Evolutionary conservation across 441 rosid genomes (phyloP).

Genomic region (Euphorbia schlechtendalii): DNA sequence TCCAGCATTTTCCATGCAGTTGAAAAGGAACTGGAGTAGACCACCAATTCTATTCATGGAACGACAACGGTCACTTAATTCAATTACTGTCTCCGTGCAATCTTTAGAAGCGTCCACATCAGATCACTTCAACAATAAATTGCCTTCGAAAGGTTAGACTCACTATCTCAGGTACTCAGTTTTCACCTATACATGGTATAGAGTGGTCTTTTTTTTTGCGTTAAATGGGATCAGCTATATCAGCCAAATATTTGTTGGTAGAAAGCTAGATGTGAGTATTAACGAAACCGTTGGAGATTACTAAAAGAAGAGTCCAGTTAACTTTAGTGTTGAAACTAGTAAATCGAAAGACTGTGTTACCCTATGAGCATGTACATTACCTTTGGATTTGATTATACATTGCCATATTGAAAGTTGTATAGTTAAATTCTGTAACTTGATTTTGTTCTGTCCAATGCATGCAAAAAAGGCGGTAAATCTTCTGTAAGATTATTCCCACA

Average conservation of each 20-base stretch:
- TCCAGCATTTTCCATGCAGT: conserved; percentile 29
- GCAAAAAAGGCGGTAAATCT: not conserved
- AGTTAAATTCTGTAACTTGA: not conserved
- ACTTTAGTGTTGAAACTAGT: no score
- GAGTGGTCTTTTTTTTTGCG: not conserved
- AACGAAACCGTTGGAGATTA: not conserved
- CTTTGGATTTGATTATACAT: not conserved
- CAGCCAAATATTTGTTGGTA: not conserved
- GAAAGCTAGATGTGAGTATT: not conserved
- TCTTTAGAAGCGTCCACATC: conserved; percentile 36
- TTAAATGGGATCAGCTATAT: not conserved
- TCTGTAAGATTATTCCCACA: not conserved
- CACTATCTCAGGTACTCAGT: not conserved
- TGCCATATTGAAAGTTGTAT: not conserved
- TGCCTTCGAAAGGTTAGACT: conserved; percentile 60
- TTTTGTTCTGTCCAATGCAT: no score
- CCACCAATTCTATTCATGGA: conserved; percentile 28
- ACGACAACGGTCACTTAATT: conserved; percentile 32
- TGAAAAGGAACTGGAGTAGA: conserved; percentile 21
- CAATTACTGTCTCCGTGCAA: conserved; percentile 48
- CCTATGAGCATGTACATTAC: not conserved
- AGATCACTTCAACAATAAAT: conserved; percentile 33
- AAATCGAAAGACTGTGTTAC: not conserved
- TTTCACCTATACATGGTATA: not conserved
- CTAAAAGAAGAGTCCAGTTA: no score